These are phyloP conservation scores for Phytophthora idaei DNA, from an alignment of 352 stramenopile species.

Conservation along the genomic window DNA sequence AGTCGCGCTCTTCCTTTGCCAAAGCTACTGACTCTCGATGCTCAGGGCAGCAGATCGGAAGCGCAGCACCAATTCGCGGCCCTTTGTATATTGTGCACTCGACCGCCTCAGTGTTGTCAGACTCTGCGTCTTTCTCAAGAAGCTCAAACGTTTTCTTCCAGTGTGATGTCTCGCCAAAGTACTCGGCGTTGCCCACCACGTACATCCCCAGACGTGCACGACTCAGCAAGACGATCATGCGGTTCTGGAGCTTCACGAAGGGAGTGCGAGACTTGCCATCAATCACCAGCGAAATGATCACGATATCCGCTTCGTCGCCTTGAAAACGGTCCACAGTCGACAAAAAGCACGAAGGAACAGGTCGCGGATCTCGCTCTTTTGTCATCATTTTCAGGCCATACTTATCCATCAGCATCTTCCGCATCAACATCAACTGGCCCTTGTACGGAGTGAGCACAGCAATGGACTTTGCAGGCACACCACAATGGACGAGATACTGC, in stretches of 20 bases:
- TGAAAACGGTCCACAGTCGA: slow-evolving; percentile 92
- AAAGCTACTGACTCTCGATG: slow-evolving; percentile 51
- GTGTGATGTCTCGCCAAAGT: slow-evolving; percentile 77
- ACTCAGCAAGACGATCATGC: slow-evolving; percentile 90
- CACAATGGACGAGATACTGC: slow-evolving; percentile 79
- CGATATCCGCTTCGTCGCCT: slow-evolving; percentile 88
- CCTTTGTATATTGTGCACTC: slow-evolving; percentile 51
- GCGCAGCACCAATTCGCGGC: slow-evolving; percentile 49
- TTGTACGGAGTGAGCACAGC: slow-evolving; percentile 92
- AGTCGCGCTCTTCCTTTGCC: slow-evolving; percentile 43
- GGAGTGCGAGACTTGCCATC: slow-evolving; percentile 87
- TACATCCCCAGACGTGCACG: slow-evolving; percentile 87
- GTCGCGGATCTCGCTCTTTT: slow-evolving; percentile 26
- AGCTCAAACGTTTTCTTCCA: slow-evolving; percentile 79
- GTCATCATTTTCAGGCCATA: slow-evolving; percentile 40
- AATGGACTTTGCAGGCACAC: slow-evolving; percentile 71
- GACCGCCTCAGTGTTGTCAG: slow-evolving; percentile 36
- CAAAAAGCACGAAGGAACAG: slow-evolving; percentile 56
- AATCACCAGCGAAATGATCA: slow-evolving; percentile 90
- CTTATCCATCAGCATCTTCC: slow-evolving; percentile 65
- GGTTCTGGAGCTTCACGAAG: slow-evolving; percentile 90
- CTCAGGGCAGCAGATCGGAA: slow-evolving; percentile 83
- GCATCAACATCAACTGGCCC: slow-evolving; percentile 86
- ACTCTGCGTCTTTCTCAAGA: slow-evolving; percentile 48
- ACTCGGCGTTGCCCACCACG: slow-evolving; percentile 81